phyloP scores from a whole-genome alignment of 2,329 filamentous ascomycete species.

The Zymoseptoria pseudotritici region DNA sequence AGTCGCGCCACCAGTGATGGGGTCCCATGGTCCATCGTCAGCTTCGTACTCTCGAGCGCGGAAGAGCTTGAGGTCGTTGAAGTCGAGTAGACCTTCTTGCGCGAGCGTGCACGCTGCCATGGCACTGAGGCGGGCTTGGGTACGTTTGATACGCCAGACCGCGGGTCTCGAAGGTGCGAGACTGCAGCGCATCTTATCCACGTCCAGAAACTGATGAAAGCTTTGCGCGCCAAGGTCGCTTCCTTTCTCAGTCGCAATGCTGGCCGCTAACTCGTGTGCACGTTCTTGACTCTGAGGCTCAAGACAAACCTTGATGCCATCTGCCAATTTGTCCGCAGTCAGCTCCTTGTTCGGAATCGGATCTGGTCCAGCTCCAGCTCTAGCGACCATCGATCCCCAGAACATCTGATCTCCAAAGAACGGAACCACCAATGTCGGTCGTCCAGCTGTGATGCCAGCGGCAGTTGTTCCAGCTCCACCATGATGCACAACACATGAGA shows the following conservation, averaged over 20 bases:
- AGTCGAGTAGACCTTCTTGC: slow-evolving; percentile 56
- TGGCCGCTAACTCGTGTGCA: slow-evolving; percentile 34
- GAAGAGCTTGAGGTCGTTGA: slow-evolving; percentile 65
- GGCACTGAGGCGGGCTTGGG: slow-evolving; percentile 59
- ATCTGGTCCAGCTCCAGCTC: slow-evolving; percentile 42
- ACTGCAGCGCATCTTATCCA: slow-evolving; percentile 61
- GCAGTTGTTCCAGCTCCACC: slow-evolving; percentile 55
- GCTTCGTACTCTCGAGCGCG: slow-evolving; percentile 62
- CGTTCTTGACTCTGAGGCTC: slow-evolving; percentile 30
- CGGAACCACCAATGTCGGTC: slow-evolving; percentile 49
- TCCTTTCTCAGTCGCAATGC: slow-evolving; percentile 39
- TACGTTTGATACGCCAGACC: slow-evolving; percentile 66
- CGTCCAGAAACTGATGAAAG: slow-evolving; percentile 48
- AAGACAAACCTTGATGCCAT: slow-evolving; percentile 41
- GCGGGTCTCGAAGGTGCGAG: slow-evolving; percentile 62
- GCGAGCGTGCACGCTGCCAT: slow-evolving; percentile 65
- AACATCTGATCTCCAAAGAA: slow-evolving; percentile 54
- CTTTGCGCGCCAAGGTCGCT: slow-evolving; percentile 36
- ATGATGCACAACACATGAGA: slow-evolving; percentile 51
- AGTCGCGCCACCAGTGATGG: slow-evolving; percentile 66
- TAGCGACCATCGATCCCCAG: slow-evolving; percentile 48
- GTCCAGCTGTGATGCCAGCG: slow-evolving; percentile 44
- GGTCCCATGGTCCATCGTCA: slow-evolving; percentile 70
- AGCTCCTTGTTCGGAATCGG: slow-evolving; percentile 43
- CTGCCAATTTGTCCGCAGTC: slow-evolving; percentile 38